Percentiles rank a stretch among this genome's conserved stretches.
Conservation (phyloP, 2,329 filamentous ascomycete genomes). For the Calonectria pteridis region DNA sequence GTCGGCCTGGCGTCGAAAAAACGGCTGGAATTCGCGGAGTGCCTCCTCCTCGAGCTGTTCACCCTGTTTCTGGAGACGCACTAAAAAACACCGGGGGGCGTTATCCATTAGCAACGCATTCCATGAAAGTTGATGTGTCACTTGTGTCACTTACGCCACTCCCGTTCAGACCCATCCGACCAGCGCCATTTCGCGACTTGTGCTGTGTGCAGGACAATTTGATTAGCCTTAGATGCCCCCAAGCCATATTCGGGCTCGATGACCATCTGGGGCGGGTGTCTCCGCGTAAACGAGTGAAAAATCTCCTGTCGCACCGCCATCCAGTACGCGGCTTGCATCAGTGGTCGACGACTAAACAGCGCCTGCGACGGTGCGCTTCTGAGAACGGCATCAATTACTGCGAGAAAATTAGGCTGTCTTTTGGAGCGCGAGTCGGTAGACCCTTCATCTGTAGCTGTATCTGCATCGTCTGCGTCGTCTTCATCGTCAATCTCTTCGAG, state of each 20-base stretch:
- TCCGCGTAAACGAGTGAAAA: slow-evolving; percentile 55
- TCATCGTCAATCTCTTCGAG: slow-evolving; percentile 57
- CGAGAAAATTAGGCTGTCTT: slow-evolving; percentile 53
- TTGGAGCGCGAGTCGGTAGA: slow-evolving; percentile 25
- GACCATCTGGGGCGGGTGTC: slow-evolving; percentile 53
- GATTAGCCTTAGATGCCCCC: slow-evolving; percentile 53
- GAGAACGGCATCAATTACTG: slow-evolving; percentile 55
- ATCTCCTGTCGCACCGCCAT: slow-evolving; percentile 57
- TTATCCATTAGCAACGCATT: not conserved
- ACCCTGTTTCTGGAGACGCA: slow-evolving; percentile 52
- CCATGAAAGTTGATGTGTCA: not conserved
- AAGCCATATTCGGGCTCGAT: slow-evolving; percentile 51
- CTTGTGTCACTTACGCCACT: slow-evolving; percentile 50
- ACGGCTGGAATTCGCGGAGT: slow-evolving; percentile 49
- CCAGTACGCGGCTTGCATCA: slow-evolving; percentile 57
- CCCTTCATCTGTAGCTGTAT: not conserved
- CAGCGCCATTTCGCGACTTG: slow-evolving; percentile 57
- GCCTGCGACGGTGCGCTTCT: slow-evolving; percentile 52
- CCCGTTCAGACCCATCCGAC: slow-evolving; percentile 51
- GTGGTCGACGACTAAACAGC: slow-evolving; percentile 51
- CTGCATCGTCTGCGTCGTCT: slow-evolving; percentile 39
- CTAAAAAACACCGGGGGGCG: slow-evolving; percentile 34
- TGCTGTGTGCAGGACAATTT: slow-evolving; percentile 56
- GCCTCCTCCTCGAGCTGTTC: slow-evolving; percentile 51
- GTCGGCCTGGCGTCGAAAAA: slow-evolving; percentile 50